Evolutionary conservation across 257 asterid genomes (phyloP), one percentile per base, ranked within the genome.

Genomic region (Verbena officinalis): DNA sequence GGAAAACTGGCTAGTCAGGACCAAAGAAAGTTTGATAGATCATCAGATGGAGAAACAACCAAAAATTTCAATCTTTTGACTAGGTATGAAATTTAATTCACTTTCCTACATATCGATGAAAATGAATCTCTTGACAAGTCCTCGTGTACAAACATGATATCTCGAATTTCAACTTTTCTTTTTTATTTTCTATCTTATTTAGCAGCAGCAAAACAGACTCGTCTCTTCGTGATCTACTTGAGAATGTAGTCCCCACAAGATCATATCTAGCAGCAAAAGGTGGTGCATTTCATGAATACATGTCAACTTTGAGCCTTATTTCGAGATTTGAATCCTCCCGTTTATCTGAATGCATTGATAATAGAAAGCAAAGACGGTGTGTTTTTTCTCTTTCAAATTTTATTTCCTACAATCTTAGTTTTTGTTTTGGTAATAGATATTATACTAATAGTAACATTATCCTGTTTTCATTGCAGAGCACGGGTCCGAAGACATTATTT

Each of bases 241-340:
- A 77, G 59, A 74, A 82, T 33, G 64, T 85, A 67, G 91, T 94
- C 75, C 86, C 96, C 45, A 15, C 83, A 59, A 78, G 70, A 65
- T 80, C 95, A 43, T 74, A 80, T 73, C 69, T 88, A n/a, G 67
- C 86, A n/a, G 74, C 83, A 57, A 85, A 44, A 72, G 96, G 96
- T 24, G 61, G 67, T 62, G 82, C 95, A 61, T 80, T 79, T 74
- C 91, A 86, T 60, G 99, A 94, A 75, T 94, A 90, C 73, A 67
- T 84, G 49, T 82, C 95, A 33, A 71, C 95, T 19, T 77, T 94
- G 84, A 78, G 95, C 85, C 96, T 70, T 73, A 88, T 94, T 34
- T 90, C 99, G 61, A 84, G 90, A 86, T 79, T 58, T 55, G 95
- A 89, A 75, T 67, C 86, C 71, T 69, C 71, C 22, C 88, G 75